Evolutionary conservation across 169 alveolate genomes (phyloP), one percentile per base, ranked within the genome.

Genomic region (Miamiensis avidus): DNA sequence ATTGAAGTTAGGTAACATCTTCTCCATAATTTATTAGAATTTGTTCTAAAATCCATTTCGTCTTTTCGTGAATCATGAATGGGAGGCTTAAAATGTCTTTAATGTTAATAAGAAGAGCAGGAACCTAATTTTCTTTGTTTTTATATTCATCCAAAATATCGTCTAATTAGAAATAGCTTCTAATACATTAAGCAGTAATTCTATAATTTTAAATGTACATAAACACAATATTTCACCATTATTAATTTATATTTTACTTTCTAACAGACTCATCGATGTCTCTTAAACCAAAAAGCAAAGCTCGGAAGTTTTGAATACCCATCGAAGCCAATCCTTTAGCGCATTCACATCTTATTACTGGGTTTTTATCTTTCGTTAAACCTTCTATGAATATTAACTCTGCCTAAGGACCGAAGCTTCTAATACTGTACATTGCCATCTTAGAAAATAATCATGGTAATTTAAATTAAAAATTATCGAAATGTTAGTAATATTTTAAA

Each of bases 361-460:
- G 92, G 79, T 89, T 91, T 27, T 82, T 88, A 79, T 93, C 96
- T 82, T 93, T 93, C 0, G 94, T 91, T 74, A 93, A 85, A 78
- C 96, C 96, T 79, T 93, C 95, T 27, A 93, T 93, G 31, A 93
- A 93, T 82, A 91, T 89, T 28, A 93, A 83, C 83, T 93, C 96
- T 0, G 95, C 96, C 83, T 93, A 88, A n/a, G 95, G 92, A 26
- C 96, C 96, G 72, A 91, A 88, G 76, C 89, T 88, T 82, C 89
- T 84, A 49, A 93, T 91, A 84, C 95, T 91, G 72, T 91, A 83
- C 0, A 93, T 81, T 28, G 95, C 95, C 29, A 79, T 34, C 84
- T 49, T 29, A 34, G n/a, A n/a, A 65, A 34, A 28, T 29, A 28
- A 34, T 49, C 0, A 49, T 64, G 29, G 15, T 49, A 0, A n/a